Base-by-base conservation (phyloP, 768 basidiomycete species). In the Holtermannia corniformis region DNA sequence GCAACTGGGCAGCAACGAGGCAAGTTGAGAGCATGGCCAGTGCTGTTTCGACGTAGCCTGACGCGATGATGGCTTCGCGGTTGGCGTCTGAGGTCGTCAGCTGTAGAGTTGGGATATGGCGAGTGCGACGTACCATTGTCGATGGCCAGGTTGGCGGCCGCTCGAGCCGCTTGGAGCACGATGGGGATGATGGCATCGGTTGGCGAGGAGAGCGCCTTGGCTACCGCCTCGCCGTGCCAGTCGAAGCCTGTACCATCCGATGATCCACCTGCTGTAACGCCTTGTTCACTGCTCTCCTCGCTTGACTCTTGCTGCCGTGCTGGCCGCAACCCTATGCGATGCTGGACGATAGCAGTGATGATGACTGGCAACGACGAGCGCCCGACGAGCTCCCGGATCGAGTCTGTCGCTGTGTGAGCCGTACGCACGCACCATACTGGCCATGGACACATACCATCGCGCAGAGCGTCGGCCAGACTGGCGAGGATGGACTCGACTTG, bases 21-120 rank as follows among this genome's bases (percentile, higher is more conserved):
- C 22, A 11, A 11, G 3, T 25, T 24, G 26, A 4, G 41, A 53
- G 24, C 5, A 25, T 20, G n/a, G 10, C 41, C 23, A 50, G 23
- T 28, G 32, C 43, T 27, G 16, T 14, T 13, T 43, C 42, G 41
- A 53, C 37, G 27, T 55, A 55, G 14, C 50, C 54, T n/a, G 50
- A n/a, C 12, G 41, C 25, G 4, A 55, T 40, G 4, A 51, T 11
- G 21, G 20, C 10, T 20, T 12, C 26, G n/a, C 50, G 37, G 32
- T 26, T 26, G 11, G 11, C 22, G 20, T 51, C 32, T 37, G 7
- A n/a, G n/a, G 32, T 37, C 16, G 32, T 37, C 32, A 37, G 32
- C n/a, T n/a, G n/a, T n/a, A n/a, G n/a, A n/a, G n/a, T n/a, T n/a
- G n/a, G n/a, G n/a, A n/a, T n/a, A n/a, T n/a, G n/a, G n/a, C n/a